phyloP scores from a whole-genome alignment of 1,139 yeast genomes.

The Candida pseudoviswanathii region DNA sequence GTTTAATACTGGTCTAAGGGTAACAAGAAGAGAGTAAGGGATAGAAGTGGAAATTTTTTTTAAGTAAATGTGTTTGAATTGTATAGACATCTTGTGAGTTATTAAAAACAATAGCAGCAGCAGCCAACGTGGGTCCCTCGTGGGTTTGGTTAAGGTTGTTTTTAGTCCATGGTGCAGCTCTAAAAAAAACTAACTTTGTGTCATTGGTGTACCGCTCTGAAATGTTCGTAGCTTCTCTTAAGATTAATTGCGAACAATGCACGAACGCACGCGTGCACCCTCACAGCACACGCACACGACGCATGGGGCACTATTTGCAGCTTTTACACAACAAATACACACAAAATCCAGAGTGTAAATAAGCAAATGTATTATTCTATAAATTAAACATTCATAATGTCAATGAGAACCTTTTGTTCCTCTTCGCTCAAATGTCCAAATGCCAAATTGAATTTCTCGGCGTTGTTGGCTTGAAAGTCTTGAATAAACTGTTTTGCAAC shows the following conservation, averaged over 20 bases:
- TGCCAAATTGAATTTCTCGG: slow-evolving; percentile 16
- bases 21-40: background rate
- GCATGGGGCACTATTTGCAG: too few relatives aligned
- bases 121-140: background rate
- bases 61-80: background rate
- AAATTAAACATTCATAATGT: slow-evolving; percentile 12
- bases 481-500: slow-evolving; percentile 14
- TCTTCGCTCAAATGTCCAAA: slow-evolving; percentile 18
- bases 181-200: background rate
- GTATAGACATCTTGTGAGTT: background rate
- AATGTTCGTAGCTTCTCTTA: background rate
- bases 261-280: background rate
- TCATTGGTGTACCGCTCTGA: background rate
- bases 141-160: background rate
- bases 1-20: background rate
- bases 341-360: background rate
- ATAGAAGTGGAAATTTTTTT: background rate
- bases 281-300: too few relatives aligned
- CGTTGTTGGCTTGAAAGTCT: slow-evolving; percentile 16
- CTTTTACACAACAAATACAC: background rate
- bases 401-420: slow-evolving; percentile 16
- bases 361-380: background rate
- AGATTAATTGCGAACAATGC: background rate
- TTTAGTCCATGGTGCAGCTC: too few relatives aligned
- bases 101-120: background rate